Evolutionary conservation across 306 rosid genomes (phyloP).

Genomic region (Datisca glomerata): DNA sequence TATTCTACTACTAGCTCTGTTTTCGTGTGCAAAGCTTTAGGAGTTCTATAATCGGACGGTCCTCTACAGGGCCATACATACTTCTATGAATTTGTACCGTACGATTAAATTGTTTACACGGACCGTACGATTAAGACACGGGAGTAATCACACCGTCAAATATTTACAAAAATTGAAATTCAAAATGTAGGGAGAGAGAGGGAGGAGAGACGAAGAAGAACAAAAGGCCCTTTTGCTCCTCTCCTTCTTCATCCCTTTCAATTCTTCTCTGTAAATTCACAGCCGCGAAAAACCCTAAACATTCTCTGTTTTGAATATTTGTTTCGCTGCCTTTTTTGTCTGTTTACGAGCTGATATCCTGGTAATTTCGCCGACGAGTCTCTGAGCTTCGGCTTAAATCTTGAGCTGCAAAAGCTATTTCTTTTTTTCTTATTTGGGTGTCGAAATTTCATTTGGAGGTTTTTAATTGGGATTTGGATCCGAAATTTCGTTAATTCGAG

Average conservation of each 20-base stretch:
- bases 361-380: conserved; percentile 16
- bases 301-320: conserved; percentile 12
- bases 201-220: conserved; percentile 60
- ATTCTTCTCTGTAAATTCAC: conserved; percentile 13
- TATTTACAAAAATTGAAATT: conserved; percentile 75
- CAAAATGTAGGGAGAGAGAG: conserved; percentile 88
- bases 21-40: too few relatives aligned
- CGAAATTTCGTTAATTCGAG: conserved; percentile 28
- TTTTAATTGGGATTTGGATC: conserved; percentile 34
- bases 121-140: conserved; percentile 31
- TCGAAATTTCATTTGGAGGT: conserved; percentile 8
- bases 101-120: not conserved
- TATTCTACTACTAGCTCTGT: too few relatives aligned
- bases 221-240: conserved; percentile 28
- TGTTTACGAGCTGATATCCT: conserved; percentile 18
- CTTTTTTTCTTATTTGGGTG: too few relatives aligned
- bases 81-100: conserved; percentile 50
- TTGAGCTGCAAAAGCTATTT: conserved; percentile 25
- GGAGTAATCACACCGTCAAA: conserved; percentile 49
- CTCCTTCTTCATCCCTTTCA: conserved; percentile 14
- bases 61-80: not conserved
- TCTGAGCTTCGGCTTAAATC: conserved; percentile 22
- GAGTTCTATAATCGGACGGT: conserved; percentile 72
- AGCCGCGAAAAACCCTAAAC: conserved; percentile 14
- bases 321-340: not conserved